Evolutionary conservation across 768 basidiomycete genomes (phyloP).

Genomic region (Pleurotus salmoneostramineus): DNA sequence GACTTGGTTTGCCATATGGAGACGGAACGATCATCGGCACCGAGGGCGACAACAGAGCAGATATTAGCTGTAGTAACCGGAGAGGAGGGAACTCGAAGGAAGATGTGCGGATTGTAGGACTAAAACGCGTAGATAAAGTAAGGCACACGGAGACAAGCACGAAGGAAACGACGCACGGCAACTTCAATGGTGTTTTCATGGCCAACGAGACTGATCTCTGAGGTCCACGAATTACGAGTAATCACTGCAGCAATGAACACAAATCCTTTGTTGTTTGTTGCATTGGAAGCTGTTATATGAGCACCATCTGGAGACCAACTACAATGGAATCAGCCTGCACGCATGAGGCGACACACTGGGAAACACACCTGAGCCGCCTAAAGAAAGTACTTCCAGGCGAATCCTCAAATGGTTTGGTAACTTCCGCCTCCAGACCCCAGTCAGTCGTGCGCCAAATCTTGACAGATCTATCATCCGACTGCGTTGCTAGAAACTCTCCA

Average conservation of each 20-base stretch:
- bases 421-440: constrained; percentile 82
- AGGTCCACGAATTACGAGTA: constrained; percentile 82
- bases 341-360: background rate
- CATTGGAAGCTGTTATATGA: constrained; percentile 95
- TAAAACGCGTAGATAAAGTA: constrained; percentile 19
- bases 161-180: constrained; percentile 51
- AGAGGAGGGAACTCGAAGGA: constrained; percentile 67
- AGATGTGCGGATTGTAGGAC: constrained; percentile 94
- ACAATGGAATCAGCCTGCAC: background rate
- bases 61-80: constrained; percentile 79
- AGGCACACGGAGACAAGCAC: constrained; percentile 5
- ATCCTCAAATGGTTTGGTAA: constrained; percentile 88
- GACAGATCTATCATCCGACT: constrained; percentile 94
- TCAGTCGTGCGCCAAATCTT: constrained; percentile 96
- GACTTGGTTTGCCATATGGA: constrained; percentile 97
- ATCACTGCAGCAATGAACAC: constrained; percentile 98
- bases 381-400: constrained; percentile 84
- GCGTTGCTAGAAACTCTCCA: constrained; percentile 95
- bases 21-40: constrained; percentile 89
- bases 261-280: constrained; percentile 92
- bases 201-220: constrained; percentile 91
- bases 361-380: constrained; percentile 46
- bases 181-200: constrained; percentile 98
- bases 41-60: constrained; percentile 89
- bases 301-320: constrained; percentile 99